These are phyloP conservation scores for Trichoderma sp. DNA, from an alignment of 2,329 filamentous ascomycete genomes.

Conservation along the genomic window DNA sequence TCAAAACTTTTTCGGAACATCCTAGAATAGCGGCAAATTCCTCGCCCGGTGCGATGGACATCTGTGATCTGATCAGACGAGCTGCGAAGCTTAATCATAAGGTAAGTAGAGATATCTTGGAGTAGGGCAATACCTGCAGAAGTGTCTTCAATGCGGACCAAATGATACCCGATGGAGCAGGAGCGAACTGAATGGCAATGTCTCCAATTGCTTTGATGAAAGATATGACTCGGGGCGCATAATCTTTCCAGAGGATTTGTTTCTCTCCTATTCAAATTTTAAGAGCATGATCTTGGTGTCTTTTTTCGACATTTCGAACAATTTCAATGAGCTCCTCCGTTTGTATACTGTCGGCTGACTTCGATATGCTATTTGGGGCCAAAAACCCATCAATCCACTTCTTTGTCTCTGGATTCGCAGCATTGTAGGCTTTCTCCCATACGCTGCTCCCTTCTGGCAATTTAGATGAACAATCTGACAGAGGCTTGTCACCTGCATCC, in stretches of 20 bases:
- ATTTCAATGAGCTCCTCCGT: not conserved
- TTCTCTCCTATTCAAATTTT: not conserved
- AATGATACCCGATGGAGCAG: not conserved
- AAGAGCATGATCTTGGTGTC: not conserved
- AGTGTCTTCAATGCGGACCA: not conserved
- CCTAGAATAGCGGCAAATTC: not conserved
- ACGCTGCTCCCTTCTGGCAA: not conserved
- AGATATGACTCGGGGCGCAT: not conserved
- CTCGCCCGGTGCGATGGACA: not conserved
- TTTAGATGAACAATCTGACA: not conserved
- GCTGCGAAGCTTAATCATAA: rapidly evolving
- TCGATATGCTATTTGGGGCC: not conserved
- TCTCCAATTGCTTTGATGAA: not conserved
- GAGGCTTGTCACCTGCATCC: not conserved
- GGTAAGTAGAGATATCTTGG: too few species aligned
- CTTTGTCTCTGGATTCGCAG: not conserved
- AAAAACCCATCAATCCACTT: not conserved
- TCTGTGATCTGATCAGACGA: not conserved
- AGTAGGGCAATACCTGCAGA: not conserved
- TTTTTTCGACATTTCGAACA: not conserved
- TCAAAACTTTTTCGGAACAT: not conserved
- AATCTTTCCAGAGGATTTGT: not conserved
- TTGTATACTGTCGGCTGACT: not conserved
- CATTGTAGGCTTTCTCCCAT: not conserved
- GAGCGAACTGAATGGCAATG: not conserved